These are phyloP conservation scores for Fusarium haematococcum DNA, from an alignment of 2,329 filamentous ascomycete genomes.

Conservation along the genomic window DNA sequence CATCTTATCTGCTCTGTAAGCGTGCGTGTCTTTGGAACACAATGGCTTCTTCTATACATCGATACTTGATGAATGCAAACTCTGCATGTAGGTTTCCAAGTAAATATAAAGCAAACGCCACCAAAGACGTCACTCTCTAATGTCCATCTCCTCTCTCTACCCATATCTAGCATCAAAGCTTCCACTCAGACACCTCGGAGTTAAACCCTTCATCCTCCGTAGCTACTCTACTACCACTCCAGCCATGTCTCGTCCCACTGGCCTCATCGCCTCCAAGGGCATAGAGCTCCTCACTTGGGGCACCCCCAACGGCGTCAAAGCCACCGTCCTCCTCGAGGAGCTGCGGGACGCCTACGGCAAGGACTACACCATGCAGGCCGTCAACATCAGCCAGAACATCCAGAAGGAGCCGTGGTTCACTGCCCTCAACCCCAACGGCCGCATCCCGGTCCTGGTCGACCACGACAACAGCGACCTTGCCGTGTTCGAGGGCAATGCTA, in stretches of 20 bases:
- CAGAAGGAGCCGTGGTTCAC: slow-evolving; percentile 78
- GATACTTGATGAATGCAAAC: neutral
- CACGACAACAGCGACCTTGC: slow-evolving; percentile 70
- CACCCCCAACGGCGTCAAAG: slow-evolving; percentile 68
- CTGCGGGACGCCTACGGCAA: slow-evolving; percentile 73
- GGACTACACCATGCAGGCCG: slow-evolving; percentile 68
- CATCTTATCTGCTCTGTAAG: neutral
- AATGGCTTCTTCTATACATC: neutral
- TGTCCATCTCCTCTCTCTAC: neutral
- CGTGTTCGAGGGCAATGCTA: slow-evolving; percentile 81
- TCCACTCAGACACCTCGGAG: neutral
- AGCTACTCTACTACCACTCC: slow-evolving; percentile 1
- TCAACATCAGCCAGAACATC: slow-evolving; percentile 71
- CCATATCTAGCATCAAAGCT: neutral
- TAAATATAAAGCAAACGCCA: neutral
- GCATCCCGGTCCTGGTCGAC: slow-evolving; percentile 74
- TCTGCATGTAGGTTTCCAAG: slow-evolving; percentile 1
- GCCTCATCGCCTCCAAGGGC: slow-evolving; percentile 71
- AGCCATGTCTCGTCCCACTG: slow-evolving; percentile 54
- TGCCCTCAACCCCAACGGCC: slow-evolving; percentile 71
- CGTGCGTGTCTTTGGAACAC: neutral
- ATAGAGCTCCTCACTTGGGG: slow-evolving; percentile 72
- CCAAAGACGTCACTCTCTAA: neutral
- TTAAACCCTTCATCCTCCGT: neutral
- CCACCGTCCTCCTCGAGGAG: slow-evolving; percentile 73